Evolutionary conservation across 257 asterid species (phyloP).

Genomic region (Solanum arcanum): DNA sequence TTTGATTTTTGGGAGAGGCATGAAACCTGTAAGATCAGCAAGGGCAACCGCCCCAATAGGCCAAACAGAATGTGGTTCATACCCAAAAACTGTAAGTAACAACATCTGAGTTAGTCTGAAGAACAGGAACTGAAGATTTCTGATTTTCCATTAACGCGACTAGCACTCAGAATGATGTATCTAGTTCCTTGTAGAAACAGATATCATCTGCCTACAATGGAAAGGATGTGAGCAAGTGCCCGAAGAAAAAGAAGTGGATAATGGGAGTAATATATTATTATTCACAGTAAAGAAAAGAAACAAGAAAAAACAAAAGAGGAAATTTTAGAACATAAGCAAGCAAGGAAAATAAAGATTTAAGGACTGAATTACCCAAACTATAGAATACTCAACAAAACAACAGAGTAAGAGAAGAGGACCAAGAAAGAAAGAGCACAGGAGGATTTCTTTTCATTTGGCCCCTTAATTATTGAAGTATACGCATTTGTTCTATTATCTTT

Average conservation of each 20-base stretch:
- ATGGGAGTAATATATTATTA: neutral
- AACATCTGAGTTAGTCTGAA: neutral
- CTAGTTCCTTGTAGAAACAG: neutral
- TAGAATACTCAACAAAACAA: neutral
- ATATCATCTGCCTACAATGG: neutral
- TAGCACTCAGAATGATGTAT: neutral
- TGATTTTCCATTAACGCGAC: neutral
- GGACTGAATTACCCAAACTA: neutral
- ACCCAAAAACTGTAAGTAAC: conserved; percentile 69
- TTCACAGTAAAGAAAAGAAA: neutral
- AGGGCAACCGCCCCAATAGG: conserved; percentile 84
- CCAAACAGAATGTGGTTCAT: conserved; percentile 98
- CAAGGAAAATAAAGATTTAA: neutral
- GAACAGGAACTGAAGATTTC: neutral
- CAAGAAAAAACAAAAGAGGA: neutral
- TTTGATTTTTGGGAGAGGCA: conserved; percentile 69
- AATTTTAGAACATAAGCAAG: neutral
- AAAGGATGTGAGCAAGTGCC: neutral
- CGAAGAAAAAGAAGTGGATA: neutral
- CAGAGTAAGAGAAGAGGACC: neutral
- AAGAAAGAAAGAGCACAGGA: neutral
- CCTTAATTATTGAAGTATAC: neutral
- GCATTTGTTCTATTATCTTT: neutral
- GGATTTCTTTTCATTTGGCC: neutral
- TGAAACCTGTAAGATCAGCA: conserved; percentile 73